Percentiles rank a stretch among this genome's conserved stretches.
phyloP scores from a whole-genome alignment of 352 stramenopile genomes.

The Elongisporangium anandrum region DNA sequence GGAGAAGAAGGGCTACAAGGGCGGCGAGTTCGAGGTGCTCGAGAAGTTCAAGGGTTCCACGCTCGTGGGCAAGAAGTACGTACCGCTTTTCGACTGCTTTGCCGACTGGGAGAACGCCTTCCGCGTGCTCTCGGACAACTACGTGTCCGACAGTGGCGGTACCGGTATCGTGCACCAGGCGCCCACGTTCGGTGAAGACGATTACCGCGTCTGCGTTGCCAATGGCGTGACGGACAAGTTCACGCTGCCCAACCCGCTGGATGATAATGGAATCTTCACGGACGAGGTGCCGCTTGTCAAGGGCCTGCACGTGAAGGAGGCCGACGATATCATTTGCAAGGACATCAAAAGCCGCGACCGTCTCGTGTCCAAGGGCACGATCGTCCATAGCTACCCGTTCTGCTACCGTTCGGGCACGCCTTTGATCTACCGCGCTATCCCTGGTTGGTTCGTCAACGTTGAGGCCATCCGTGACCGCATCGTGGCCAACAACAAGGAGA shows the following conservation, averaged over 20 bases:
- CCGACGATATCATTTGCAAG: conserved; percentile 95
- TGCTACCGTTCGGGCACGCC: conserved; percentile 99
- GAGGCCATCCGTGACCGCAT: conserved; percentile 96
- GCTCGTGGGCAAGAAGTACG: conserved; percentile 96
- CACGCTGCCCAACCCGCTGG: conserved; percentile 94
- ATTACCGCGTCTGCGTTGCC: conserved; percentile 98
- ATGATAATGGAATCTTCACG: conserved; percentile 97
- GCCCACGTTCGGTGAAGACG: conserved; percentile 99
- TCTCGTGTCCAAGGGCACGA: conserved; percentile 96
- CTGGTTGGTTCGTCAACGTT: conserved; percentile 99
- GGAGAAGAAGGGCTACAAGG: conserved; percentile 95
- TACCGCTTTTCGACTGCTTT: conserved; percentile 97
- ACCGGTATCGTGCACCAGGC: conserved; percentile 98
- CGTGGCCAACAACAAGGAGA: conserved; percentile 87
- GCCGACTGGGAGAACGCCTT: conserved; percentile 89
- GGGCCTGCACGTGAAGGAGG: conserved; percentile 97
- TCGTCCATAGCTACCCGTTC: conserved; percentile 99
- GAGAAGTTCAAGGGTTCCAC: conserved; percentile 89
- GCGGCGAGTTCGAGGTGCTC: conserved; percentile 91
- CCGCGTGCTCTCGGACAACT: conserved; percentile 95
- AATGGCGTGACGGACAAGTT: conserved; percentile 95
- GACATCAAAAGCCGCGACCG: conserved; percentile 92
- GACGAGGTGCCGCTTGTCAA: conserved; percentile 90
- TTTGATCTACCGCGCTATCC: conserved; percentile 99
- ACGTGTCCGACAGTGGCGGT: conserved; percentile 97